Conservation (phyloP, 192 early-diverging fungal genomes). For the Phlyctochytrium arcticum region DNA sequence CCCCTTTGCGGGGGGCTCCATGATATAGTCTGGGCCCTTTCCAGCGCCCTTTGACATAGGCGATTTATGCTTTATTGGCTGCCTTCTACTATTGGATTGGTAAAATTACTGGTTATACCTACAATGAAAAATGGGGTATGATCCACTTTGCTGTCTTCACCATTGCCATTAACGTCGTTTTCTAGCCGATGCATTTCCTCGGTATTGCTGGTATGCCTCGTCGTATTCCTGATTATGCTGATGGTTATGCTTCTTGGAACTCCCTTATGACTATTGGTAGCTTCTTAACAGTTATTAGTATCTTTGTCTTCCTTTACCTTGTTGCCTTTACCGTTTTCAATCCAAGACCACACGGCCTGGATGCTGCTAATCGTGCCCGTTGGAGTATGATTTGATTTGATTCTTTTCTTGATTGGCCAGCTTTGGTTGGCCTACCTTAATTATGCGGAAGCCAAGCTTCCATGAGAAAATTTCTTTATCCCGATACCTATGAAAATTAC, state of each 20-base stretch:
- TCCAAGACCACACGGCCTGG: not conserved
- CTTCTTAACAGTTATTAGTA: conserved; percentile 38
- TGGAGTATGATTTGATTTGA: conserved; percentile 15
- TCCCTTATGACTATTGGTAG: conserved; percentile 41
- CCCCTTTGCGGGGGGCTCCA: too few relatives aligned
- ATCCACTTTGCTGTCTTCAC: conserved; percentile 42
- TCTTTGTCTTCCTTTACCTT: conserved; percentile 35
- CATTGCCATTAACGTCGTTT: conserved; percentile 45
- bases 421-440: too few relatives aligned
- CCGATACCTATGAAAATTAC: conserved; percentile 54
- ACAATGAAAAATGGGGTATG: conserved; percentile 42
- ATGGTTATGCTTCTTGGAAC: conserved; percentile 43
- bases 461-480: too few relatives aligned
- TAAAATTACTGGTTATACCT: conserved; percentile 44
- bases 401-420: not conserved
- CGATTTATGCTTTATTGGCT: conserved; percentile 63
- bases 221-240: conserved; percentile 38
- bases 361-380: conserved; percentile 4
- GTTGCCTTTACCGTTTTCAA: conserved; percentile 30
- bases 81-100: conserved; percentile 52
- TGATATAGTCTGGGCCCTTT: too few relatives aligned
- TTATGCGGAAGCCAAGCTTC: too few relatives aligned
- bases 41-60: too few relatives aligned
- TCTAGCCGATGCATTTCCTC: conserved; percentile 57
- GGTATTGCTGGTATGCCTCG: conserved; percentile 38